Evolutionary conservation across 2,329 filamentous ascomycete species (phyloP), one percentile per base, ranked within the genome.

Genomic region (Penicillium sclerotiorum): DNA sequence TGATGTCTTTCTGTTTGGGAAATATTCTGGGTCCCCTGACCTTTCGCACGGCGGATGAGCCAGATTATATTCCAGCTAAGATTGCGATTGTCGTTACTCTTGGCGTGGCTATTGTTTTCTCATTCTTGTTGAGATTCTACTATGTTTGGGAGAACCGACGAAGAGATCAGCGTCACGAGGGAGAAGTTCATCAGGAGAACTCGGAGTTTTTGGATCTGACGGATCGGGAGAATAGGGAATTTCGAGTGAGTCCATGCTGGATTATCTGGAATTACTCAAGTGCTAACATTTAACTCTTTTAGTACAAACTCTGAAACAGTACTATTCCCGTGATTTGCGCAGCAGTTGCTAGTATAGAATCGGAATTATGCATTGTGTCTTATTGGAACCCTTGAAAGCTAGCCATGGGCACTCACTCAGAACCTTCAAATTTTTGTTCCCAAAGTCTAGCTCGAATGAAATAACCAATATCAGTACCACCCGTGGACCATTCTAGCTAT

Each of bases 1-100:
- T 77, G 8, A 68, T 77, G 45, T 62, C 68, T 2, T 77, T 74
- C 57, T 70, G 68, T 28, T 60, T 73, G 7, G 73, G 72, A 2
- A 77, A 76, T 54, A 75, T 77, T 44, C 61, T 77, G 5, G 74
- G 72, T 1, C 73, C 75, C 15, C 67, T 75, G 52, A 75, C 73
- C 1, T 77, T 77, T 57, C 70, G 71, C 43, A 66, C 64, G 1
- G 59, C 68, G 30, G 67, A 77, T 47, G 73, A 73, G 15, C 74
- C 75, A 2, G 63, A 71, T 13, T 76, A 75, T 42, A 64, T 67
- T 30, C 61, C 66, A 3, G 71, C 70, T 2, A 70, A 73, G 58
- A 65, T 73, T 27, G 67, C 66, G n/a, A 70, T 75, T 45, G 64
- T 69, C 23, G 69, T 61, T 4, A 69, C 63, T 5, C 53, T 65